Evolutionary conservation across 164 flowering plant species (phyloP).

Genomic region (Chimonanthus salicifolius): DNA sequence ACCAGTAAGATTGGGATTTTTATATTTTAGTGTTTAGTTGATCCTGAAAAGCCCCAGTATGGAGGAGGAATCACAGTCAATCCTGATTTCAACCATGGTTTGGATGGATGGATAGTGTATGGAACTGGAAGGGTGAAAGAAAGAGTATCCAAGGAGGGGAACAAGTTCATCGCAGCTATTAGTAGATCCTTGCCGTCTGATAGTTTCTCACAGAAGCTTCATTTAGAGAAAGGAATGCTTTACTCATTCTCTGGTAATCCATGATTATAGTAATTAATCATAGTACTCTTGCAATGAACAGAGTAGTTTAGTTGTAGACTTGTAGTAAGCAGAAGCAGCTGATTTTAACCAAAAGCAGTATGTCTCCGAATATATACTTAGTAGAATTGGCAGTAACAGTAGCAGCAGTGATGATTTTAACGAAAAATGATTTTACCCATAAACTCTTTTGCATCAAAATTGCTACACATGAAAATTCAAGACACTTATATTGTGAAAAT

Average conservation of each 20-base stretch:
- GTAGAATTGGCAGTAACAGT: no score
- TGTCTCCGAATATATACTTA: no score
- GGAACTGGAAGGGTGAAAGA: slow-evolving; percentile 42
- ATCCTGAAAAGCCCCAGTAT: slow-evolving; percentile 62
- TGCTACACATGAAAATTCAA: no score
- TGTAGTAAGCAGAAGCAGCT: no score
- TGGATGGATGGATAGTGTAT: slow-evolving; percentile 48
- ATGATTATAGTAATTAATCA: background rate
- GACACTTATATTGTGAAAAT: no score
- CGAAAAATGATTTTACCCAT: no score
- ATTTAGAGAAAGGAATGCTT: slow-evolving; percentile 32
- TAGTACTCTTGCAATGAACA: no score
- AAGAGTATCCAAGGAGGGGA: slow-evolving; percentile 29
- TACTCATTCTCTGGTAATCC: slow-evolving; percentile 76
- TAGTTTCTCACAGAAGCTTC: slow-evolving; percentile 53
- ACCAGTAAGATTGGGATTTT: background rate
- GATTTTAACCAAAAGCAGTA: no score
- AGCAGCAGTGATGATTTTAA: no score
- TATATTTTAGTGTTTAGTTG: slow-evolving; percentile 49
- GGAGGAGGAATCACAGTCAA: slow-evolving; percentile 68
- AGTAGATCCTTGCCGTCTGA: slow-evolving; percentile 36
- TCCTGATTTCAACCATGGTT: slow-evolving; percentile 54
- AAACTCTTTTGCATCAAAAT: no score
- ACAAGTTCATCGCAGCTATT: slow-evolving; percentile 53
- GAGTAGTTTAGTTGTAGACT: no score